phyloP scores from a whole-genome alignment of 768 basidiomycete genomes.

The Mycena olivaceomarginata region DNA sequence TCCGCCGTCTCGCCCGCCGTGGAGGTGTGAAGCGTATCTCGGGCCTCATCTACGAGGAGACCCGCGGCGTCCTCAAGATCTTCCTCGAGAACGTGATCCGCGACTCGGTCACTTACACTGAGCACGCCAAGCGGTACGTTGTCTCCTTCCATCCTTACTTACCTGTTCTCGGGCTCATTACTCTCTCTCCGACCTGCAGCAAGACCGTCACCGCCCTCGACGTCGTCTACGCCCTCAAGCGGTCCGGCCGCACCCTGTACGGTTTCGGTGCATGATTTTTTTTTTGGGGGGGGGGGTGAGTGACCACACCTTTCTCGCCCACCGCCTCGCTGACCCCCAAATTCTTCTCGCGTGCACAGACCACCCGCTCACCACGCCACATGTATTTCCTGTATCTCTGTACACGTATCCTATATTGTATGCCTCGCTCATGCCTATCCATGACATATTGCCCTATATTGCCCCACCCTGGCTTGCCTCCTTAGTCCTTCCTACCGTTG shows the following conservation, averaged over 20 bases:
- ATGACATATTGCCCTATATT: too few species aligned
- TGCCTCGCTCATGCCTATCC: too few species aligned
- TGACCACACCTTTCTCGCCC: neutral
- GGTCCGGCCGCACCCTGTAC: conserved; percentile 92
- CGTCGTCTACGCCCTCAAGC: conserved; percentile 56
- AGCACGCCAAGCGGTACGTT: conserved; percentile 22
- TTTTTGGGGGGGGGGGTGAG: neutral
- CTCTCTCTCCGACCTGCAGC: neutral
- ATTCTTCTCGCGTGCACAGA: conserved; percentile 13
- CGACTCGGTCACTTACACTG: too few species aligned
- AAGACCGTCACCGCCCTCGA: conserved; percentile 97
- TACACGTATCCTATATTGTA: too few species aligned
- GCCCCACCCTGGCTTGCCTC: too few species aligned
- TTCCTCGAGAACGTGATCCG: too few species aligned
- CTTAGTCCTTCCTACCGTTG: too few species aligned
- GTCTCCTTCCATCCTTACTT: neutral
- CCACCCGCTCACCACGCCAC: neutral
- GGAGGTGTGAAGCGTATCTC: too few species aligned
- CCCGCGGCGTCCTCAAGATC: too few species aligned
- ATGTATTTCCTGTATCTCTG: too few species aligned
- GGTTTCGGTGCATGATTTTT: conserved; percentile 84
- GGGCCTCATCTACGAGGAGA: too few species aligned
- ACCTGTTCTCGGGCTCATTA: neutral
- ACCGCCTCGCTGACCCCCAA: conserved; percentile 11
- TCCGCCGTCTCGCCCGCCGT: conserved; percentile 62